Base-by-base conservation (phyloP, 2,329 filamentous ascomycete genomes). In the Epichloe coenophiala region DNA sequence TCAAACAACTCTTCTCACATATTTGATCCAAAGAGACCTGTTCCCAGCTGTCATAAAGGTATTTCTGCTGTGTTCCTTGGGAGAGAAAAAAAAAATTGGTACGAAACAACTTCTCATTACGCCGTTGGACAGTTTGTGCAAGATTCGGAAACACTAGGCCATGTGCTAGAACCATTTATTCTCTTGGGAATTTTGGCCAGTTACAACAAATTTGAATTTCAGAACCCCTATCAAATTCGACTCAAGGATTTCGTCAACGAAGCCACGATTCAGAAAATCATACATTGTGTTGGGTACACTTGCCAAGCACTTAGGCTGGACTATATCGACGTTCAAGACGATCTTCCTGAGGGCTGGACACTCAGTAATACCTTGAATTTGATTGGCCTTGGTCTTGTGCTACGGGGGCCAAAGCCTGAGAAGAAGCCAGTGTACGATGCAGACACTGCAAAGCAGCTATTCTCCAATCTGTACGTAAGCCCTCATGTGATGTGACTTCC, bases 171-270 rank as follows among this genome's bases (percentile, higher is more conserved):
- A 52, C 85, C 91, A 0, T 89, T 96, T 57, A 80, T 84, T 13
- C 77, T 97, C 9, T 75, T 96, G 19, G 91, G 91, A 12, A 75
- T 97, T 4, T 73, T 98, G 49, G 86, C 88, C 56, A 98, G 97
- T 69, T 97, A 97, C 76, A 97, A 98, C 76, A 98, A 97, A 66
- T 98, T 98, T 62, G 93, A 98, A 67, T 91, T 94, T 51, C 90
- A 95, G 64, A 98, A 98, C 59, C 91, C 91, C 0, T 98, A 98
- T 60, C 85, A 93, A 60, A 72, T 94, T 55, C 86, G 91, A 31
- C 76, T 98, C 15, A 89, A 91, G 59, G 90, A 97, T 65, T 97
- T 97, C 66, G 88, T 96, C 60, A 95, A 98, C 62, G 90, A 97
- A 62, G 72, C 76, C 0, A 84, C 86, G 2, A 96, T 97, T 59